These are phyloP conservation scores for Circinella umbellata DNA, from an alignment of 371 early-diverging fungal species.

Conservation along the genomic window DNA sequence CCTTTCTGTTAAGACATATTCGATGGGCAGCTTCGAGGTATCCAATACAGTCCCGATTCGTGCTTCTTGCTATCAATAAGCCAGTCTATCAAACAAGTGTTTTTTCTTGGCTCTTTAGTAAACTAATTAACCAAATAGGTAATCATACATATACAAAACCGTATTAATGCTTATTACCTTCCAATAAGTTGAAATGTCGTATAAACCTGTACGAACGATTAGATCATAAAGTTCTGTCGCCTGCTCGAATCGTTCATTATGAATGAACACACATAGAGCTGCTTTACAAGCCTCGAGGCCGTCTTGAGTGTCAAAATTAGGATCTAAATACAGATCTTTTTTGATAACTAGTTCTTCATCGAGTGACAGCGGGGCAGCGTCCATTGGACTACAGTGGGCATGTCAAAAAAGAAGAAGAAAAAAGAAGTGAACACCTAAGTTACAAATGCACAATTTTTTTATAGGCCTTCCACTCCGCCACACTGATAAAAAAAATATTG, in stretches of 20 bases:
- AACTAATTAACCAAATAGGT: no score
- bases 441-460: neutral
- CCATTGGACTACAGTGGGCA: slow-evolving; percentile 2
- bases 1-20: neutral
- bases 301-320: neutral
- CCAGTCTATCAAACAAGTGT: neutral
- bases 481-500: neutral
- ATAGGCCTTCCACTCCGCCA: neutral
- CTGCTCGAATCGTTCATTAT: neutral
- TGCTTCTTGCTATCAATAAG: neutral
- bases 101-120: no score
- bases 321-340: slow-evolving; percentile 3
- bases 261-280: neutral
- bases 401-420: slow-evolving; percentile 6
- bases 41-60: neutral
- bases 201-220: neutral
- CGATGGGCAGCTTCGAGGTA: neutral
- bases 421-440: neutral
- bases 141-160: no score
- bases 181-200: neutral
- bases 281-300: neutral
- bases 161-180: neutral
- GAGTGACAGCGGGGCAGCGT: neutral
- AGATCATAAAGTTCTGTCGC: neutral
- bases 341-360: neutral